Percentiles rank a stretch among this genome's conserved stretches.
Evolutionary conservation across 495 filamentous ascomycete species (phyloP).

Genomic region (Neurospora tetraspora): DNA sequence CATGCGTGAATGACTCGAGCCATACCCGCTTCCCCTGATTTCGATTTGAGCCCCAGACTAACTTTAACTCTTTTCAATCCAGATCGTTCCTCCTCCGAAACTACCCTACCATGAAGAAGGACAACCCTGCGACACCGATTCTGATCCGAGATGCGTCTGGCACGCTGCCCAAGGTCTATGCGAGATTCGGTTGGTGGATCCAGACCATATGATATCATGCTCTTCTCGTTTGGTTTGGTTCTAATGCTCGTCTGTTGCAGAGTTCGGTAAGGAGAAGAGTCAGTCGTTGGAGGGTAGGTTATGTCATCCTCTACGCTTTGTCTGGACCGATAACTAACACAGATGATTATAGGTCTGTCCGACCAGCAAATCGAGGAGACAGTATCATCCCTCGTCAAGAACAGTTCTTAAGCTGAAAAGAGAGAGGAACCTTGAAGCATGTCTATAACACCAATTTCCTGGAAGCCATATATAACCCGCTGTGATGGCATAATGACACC

Average conservation of each 20-base stretch:
- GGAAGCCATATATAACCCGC: not conserved
- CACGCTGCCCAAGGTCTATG: constrained; percentile 74
- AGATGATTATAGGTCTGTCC: constrained; percentile 53
- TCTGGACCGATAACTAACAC: constrained; percentile 5
- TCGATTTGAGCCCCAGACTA: not conserved
- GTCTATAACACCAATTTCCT: not conserved
- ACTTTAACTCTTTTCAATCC: constrained; percentile 1
- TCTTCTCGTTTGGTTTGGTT: not conserved
- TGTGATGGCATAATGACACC: not conserved
- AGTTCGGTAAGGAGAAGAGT: constrained; percentile 80
- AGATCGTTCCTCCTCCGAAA: constrained; percentile 85
- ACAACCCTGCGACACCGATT: constrained; percentile 92
- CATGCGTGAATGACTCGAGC: not conserved
- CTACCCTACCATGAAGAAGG: constrained; percentile 98
- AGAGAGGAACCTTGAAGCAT: not conserved
- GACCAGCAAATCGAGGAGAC: constrained; percentile 89
- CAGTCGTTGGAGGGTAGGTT: constrained; percentile 65
- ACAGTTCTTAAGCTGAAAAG: constrained; percentile 6
- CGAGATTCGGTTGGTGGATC: constrained; percentile 71
- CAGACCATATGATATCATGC: not conserved
- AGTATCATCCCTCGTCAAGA: constrained; percentile 73
- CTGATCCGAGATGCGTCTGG: constrained; percentile 83
- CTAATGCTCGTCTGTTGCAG: constrained; percentile 30
- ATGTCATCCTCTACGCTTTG: not conserved
- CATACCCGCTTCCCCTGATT: not conserved